Percentiles rank a stretch among this genome's conserved stretches.
Conservation (phyloP, 345 rosid species). For the Populus deltoides region DNA sequence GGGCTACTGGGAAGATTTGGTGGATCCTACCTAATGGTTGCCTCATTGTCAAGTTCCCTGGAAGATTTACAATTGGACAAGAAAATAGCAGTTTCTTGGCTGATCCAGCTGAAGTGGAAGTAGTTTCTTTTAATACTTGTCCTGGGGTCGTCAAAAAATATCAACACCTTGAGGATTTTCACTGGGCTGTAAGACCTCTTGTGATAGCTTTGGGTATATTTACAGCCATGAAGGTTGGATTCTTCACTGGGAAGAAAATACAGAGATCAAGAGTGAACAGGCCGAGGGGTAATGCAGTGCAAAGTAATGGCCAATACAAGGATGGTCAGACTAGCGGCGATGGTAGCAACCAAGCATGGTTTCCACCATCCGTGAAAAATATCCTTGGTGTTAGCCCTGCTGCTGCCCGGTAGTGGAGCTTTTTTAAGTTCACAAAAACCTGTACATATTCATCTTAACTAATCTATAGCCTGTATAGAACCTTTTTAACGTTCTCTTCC, state of each 20-base stretch:
- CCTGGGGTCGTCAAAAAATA: constrained; percentile 63
- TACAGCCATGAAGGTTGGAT: constrained; percentile 62
- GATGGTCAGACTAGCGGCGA: constrained; percentile 19
- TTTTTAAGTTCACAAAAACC: not conserved
- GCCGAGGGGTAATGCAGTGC: constrained; percentile 19
- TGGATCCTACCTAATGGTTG: constrained; percentile 75
- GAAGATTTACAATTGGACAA: constrained; percentile 57
- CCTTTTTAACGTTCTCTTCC: not conserved
- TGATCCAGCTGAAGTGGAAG: constrained; percentile 86
- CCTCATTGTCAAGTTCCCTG: constrained; percentile 73
- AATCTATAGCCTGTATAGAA: not conserved
- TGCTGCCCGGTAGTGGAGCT: constrained; percentile 15
- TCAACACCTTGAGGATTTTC: constrained; percentile 90
- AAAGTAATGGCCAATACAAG: constrained; percentile 13
- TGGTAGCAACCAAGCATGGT: constrained; percentile 38
- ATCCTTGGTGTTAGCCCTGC: constrained; percentile 28
- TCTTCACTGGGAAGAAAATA: constrained; percentile 46
- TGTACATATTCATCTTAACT: not conserved
- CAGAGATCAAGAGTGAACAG: constrained; percentile 45
- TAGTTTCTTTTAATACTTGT: constrained; percentile 56
- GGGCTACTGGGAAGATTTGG: constrained; percentile 84
- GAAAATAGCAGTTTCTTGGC: constrained; percentile 54
- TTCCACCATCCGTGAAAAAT: constrained; percentile 50
- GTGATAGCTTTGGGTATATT: constrained; percentile 64
- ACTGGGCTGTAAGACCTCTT: constrained; percentile 90